Base-by-base conservation (phyloP, 352 stramenopile genomes). In the Phytophthora boehmeriae region DNA sequence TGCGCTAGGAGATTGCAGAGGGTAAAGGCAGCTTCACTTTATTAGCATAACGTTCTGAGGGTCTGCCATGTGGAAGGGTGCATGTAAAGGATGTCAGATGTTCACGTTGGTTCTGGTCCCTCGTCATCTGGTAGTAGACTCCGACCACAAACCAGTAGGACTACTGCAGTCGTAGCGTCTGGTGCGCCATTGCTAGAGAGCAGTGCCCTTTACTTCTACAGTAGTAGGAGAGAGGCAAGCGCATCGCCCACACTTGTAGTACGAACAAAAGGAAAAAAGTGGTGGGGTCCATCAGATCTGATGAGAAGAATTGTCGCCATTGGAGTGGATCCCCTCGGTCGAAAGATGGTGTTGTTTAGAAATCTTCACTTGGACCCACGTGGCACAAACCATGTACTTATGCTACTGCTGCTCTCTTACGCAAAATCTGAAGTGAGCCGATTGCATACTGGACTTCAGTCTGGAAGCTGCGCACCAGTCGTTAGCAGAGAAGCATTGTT, bases 281-380 rank as follows among this genome's bases (percentile, higher is more conserved):
- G 17, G 38, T 59, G 28, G 67, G 52, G 59, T 77, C 64, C 68
- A 71, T 77, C 68, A 77, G 64, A 77, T 74, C 68, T 77, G 49
- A 14, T 70, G 41, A 71, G 68, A 77, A 32, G 16, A 49, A 59
- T 73, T 74, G 3, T 77, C 68, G 64, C 68, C 68, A 77, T 46
- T 41, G 68, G 68, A 60, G 66, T 67, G 68, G 64, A 77, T 44
- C 60, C 64, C n/a, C 68, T 77, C 68, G 64, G 68, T 74, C 64
- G 59, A 77, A 77, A 77, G 68, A 77, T 74, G 64, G 68, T 76
- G 64, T 73, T 76, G 39, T 70, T 71, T 71, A 30, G 51, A 63
- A n/a, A 48, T 70, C 68, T 59, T 73, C 64, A 63, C 20, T 4
- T 63, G 64, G 63, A 73, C 68, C 63, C n/a, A n/a, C n/a, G n/a